Percentiles rank a stretch among this genome's conserved stretches.
These are phyloP conservation scores for Metarhizium robertsii DNA, from an alignment of 2,329 filamentous ascomycete species.

Conservation along the genomic window DNA sequence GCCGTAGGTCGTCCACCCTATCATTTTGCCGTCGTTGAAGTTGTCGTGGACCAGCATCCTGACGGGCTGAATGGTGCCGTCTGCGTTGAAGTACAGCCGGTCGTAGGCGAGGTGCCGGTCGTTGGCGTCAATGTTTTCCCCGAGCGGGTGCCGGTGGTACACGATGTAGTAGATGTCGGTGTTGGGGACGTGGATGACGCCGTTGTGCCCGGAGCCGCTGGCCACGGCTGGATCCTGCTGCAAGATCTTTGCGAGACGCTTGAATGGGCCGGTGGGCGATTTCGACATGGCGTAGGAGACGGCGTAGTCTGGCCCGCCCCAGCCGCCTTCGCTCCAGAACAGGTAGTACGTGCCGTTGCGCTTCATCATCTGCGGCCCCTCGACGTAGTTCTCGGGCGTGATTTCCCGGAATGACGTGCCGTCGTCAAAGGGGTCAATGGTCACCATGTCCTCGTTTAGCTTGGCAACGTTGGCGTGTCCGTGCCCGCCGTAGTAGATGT, in stretches of 20 bases:
- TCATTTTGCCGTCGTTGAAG: constrained; percentile 28
- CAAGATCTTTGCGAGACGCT: constrained; percentile 28
- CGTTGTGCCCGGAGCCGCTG: constrained; percentile 34
- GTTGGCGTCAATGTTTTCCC: constrained; percentile 32
- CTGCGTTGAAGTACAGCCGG: constrained; percentile 34
- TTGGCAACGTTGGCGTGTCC: constrained; percentile 30
- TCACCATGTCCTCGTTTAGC: constrained; percentile 30
- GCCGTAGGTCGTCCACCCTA: constrained; percentile 24
- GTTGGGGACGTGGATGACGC: constrained; percentile 32
- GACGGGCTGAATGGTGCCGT: constrained; percentile 32
- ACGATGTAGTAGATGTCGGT: constrained; percentile 38
- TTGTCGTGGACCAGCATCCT: constrained; percentile 35
- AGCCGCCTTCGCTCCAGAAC: constrained; percentile 38
- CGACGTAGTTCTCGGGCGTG: constrained; percentile 30
- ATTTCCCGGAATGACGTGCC: constrained; percentile 31
- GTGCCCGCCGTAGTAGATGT: constrained; percentile 32
- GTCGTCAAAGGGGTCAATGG: constrained; percentile 31
- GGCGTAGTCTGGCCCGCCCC: constrained; percentile 36
- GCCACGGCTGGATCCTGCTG: constrained; percentile 30
- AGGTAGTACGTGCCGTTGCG: constrained; percentile 34
- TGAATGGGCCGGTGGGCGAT: constrained; percentile 31
- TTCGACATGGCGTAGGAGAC: constrained; percentile 34
- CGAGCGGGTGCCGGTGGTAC: constrained; percentile 34
- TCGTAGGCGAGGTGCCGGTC: constrained; percentile 38
- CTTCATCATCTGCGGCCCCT: constrained; percentile 33